Percentiles rank a stretch among this genome's conserved stretches.
Conservation (phyloP, 495 filamentous ascomycete species). For the Aspergillus hancockii region DNA sequence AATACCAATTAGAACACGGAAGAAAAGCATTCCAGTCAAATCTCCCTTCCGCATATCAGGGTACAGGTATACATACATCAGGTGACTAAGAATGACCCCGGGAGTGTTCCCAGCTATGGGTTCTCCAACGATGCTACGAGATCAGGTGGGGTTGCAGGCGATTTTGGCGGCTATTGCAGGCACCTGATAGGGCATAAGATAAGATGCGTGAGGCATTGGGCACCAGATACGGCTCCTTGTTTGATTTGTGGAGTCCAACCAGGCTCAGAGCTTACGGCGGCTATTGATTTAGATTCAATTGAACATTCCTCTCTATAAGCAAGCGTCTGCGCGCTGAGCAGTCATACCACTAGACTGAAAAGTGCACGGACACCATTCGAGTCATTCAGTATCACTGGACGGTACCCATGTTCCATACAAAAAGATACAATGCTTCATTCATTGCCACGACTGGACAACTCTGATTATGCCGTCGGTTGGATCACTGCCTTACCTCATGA, state of each 20-base stretch:
- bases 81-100: too few relatives aligned
- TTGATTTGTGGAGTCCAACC: background rate
- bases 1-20: too few relatives aligned
- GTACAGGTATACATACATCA: too few relatives aligned
- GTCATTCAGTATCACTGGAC: too few relatives aligned
- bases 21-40: too few relatives aligned
- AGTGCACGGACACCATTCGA: background rate
- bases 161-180: background rate
- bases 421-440: background rate
- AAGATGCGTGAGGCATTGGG: background rate
- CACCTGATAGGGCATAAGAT: background rate
- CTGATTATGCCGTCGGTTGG: conserved; percentile 50
- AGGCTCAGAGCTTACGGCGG: background rate
- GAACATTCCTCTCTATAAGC: background rate
- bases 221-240: background rate
- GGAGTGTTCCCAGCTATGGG: background rate
- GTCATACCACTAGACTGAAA: background rate
- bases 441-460: conserved; percentile 7
- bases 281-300: background rate
- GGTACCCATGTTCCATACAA: background rate
- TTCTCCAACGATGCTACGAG: background rate
- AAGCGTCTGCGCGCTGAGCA: background rate
- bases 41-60: too few relatives aligned
- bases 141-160: background rate
- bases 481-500: conserved; percentile 45